These are phyloP conservation scores for Termitomyces sp. DNA, from an alignment of 1,284 basidiomycete genomes.

Conservation along the genomic window DNA sequence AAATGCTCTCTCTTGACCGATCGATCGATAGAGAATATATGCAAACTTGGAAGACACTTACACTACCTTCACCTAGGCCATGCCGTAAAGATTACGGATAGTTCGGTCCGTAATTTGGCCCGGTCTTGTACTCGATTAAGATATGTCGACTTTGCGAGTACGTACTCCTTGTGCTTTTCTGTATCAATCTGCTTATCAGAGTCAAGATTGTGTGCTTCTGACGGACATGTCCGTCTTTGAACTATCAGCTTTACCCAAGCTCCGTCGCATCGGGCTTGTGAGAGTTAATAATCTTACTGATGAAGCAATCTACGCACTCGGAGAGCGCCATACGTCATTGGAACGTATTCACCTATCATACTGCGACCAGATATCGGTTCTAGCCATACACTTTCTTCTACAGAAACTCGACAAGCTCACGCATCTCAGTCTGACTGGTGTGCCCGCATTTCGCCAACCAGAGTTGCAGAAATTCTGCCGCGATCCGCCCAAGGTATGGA, in stretches of 20 bases:
- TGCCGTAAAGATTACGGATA: slow-evolving; percentile 85
- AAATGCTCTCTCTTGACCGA: slow-evolving; percentile 90
- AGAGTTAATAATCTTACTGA: slow-evolving; percentile 92
- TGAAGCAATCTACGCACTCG: slow-evolving; percentile 85
- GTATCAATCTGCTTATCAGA: slow-evolving; percentile 8
- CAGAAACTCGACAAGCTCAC: slow-evolving; percentile 86
- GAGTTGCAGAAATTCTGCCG: slow-evolving; percentile 92
- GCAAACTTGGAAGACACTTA: slow-evolving; percentile 83
- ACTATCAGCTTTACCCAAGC: slow-evolving; percentile 82
- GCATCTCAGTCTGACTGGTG: slow-evolving; percentile 95
- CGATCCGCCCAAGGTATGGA: slow-evolving; percentile 75
- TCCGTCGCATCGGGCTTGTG: slow-evolving; percentile 93
- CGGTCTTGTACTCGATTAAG: slow-evolving; percentile 88
- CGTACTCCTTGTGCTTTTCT: slow-evolving; percentile 50
- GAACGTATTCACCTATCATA: slow-evolving; percentile 97
- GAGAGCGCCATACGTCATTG: slow-evolving; percentile 75
- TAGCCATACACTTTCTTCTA: slow-evolving; percentile 88
- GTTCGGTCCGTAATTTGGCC: slow-evolving; percentile 80
- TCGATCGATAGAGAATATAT: slow-evolving; percentile 79
- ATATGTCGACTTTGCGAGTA: slow-evolving; percentile 96
- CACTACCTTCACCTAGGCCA: slow-evolving; percentile 97
- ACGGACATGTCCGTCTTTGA: slow-evolving; percentile 96
- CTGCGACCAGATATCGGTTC: slow-evolving; percentile 92
- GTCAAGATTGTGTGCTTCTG: slow-evolving; percentile 75
- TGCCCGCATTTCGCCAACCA: slow-evolving; percentile 81